Percentiles rank a stretch among this genome's conserved stretches.
Conservation (phyloP, 495 filamentous ascomycete species). For the Oleoguttula mirabilis region DNA sequence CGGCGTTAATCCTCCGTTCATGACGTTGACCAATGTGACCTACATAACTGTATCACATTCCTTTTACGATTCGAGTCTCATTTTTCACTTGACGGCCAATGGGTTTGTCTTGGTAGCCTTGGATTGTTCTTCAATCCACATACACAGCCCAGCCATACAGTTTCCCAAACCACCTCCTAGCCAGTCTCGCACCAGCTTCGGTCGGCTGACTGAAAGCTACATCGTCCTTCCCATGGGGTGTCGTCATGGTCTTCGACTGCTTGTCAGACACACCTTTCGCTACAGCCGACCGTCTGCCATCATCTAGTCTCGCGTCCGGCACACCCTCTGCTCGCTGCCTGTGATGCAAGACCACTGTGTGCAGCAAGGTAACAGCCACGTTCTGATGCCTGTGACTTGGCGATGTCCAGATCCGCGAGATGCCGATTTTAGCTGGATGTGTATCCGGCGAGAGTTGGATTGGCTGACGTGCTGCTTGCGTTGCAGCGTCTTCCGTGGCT, state of each 20-base stretch:
- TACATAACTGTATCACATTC: no score
- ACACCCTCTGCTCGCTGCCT: conserved; percentile 29
- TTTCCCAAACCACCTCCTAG: conserved; percentile 50
- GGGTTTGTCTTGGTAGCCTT: no score
- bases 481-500: conserved; percentile 7
- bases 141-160: conserved; percentile 32
- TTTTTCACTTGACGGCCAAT: no score
- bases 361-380: conserved; percentile 49
- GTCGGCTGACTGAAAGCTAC: conserved; percentile 70
- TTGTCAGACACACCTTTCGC: neutral
- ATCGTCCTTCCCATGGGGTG: conserved; percentile 41
- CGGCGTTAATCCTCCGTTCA: no score
- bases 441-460: conserved; percentile 26
- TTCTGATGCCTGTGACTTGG: conserved; percentile 46
- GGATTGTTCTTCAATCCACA: conserved; percentile 29
- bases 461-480: conserved; percentile 30
- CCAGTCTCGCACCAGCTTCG: conserved; percentile 51
- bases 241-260: neutral
- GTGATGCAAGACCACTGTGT: conserved; percentile 49
- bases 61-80: no score
- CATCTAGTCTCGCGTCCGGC: neutral
- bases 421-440: conserved; percentile 47
- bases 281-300: neutral
- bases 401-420: conserved; percentile 65
- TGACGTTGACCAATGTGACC: no score